These are phyloP conservation scores for Aureobasidium lini DNA, from an alignment of 2,329 filamentous ascomycete species.

Conservation along the genomic window DNA sequence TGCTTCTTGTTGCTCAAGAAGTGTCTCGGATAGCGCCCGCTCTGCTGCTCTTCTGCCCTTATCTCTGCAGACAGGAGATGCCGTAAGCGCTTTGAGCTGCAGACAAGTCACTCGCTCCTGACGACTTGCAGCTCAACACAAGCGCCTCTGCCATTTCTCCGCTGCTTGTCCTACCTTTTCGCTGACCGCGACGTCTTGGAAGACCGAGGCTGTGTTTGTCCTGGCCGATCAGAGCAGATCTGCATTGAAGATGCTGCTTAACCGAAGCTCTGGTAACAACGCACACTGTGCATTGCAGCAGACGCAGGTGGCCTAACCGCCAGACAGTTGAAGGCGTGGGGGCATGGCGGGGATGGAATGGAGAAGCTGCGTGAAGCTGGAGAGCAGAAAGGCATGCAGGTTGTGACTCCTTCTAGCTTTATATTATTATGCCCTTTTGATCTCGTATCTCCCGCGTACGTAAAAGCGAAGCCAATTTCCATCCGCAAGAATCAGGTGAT, in stretches of 20 bases:
- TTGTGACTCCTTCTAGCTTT: neutral
- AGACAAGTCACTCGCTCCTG: neutral
- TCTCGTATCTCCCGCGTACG: neutral
- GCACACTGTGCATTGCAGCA: conserved; percentile 6
- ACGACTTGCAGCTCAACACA: conserved; percentile 1
- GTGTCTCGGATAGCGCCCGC: neutral
- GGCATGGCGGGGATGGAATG: neutral
- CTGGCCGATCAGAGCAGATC: neutral
- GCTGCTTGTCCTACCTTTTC: neutral
- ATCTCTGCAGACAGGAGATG: neutral
- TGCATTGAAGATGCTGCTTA: conserved; percentile 1
- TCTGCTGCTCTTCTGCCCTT: neutral
- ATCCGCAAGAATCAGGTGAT: conserved; percentile 17
- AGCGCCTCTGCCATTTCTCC: neutral
- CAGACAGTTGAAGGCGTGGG: neutral
- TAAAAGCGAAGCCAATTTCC: neutral
- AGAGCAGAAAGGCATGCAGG: neutral
- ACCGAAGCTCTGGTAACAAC: conserved; percentile 9
- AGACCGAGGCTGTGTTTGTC: neutral
- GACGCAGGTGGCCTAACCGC: neutral
- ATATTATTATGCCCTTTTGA: neutral
- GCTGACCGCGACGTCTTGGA: neutral
- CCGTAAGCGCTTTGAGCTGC: neutral
- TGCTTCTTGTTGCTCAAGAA: neutral
- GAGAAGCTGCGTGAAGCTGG: neutral